Evolutionary conservation across 164 flowering plant species (phyloP).

Genomic region (Dillenia turbinata): DNA sequence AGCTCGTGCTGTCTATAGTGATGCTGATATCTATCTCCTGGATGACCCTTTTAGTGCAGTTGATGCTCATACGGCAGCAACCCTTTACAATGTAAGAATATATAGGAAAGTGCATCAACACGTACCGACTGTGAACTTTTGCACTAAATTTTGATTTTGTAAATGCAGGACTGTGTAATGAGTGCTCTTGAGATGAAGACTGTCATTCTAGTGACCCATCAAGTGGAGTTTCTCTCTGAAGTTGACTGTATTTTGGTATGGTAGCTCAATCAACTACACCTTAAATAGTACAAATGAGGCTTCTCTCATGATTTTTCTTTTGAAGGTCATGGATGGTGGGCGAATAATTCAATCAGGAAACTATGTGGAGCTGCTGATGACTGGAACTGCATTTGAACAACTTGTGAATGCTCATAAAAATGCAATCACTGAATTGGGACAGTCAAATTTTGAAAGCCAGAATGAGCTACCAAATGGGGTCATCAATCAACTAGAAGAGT

Average conservation of each 20-base stretch:
- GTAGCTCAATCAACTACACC: neutral
- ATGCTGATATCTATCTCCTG: constrained; percentile 84
- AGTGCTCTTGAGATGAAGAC: constrained; percentile 54
- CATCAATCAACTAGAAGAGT: constrained; percentile 13
- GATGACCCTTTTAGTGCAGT: constrained; percentile 98
- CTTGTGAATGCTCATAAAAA: constrained; percentile 79
- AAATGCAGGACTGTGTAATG: constrained; percentile 78
- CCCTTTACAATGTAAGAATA: constrained; percentile 60
- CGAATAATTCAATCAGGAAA: constrained; percentile 59
- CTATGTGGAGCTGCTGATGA: constrained; percentile 52
- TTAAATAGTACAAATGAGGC: neutral
- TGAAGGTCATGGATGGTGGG: constrained; percentile 72
- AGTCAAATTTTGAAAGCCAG: constrained; percentile 10
- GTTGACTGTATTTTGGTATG: constrained; percentile 71
- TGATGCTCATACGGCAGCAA: constrained; percentile 87
- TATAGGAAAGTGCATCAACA: neutral
- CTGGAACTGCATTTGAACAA: constrained; percentile 68
- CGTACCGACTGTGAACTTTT: neutral
- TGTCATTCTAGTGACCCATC: constrained; percentile 87
- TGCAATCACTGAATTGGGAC: constrained; percentile 35
- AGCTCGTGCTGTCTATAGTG: constrained; percentile 82
- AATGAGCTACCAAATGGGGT: constrained; percentile 8
- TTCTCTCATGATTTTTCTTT: neutral
- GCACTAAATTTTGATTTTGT: constrained; percentile 1
- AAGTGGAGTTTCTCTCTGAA: constrained; percentile 79